Evolutionary conservation across 805 yeast species (phyloP), one percentile per base, ranked within the genome.

Genomic region (Priceomyces melissophilus): DNA sequence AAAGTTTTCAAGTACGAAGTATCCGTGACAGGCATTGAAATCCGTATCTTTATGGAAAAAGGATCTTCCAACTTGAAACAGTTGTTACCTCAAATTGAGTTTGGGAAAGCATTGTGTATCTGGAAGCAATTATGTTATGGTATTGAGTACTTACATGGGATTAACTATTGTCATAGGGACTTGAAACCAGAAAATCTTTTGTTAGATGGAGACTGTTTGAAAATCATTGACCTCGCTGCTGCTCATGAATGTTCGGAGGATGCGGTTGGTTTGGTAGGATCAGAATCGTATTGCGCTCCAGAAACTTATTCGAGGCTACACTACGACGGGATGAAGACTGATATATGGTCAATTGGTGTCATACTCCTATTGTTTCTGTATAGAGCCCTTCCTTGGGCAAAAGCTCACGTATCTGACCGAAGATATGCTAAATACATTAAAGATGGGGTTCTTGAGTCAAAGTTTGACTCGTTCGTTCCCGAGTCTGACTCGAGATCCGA

Each of bases 291-390:
- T 46, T 61, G 62, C 15, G 77, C 81, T 0, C 82, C 82, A 0
- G 82, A 77, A 53, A 63, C 69, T 12, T 60, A 61, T 27, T 40
- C 52, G 6, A 35, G 34, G 10, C 49, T 75, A 6, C 47, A 46
- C 8, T 77, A 77, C 47, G 62, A 69, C 39, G 74, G 78, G 0
- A 55, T 49, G 35, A 53, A 55, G 15, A 60, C 65, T 9, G 81
- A 77, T 46, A 50, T 74, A 9, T 77, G 82, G 82, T 67, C 79
- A 0, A 44, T 75, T 13, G 82, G 78, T 2, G 60, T 75, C 2
- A 54, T 76, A 1, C 48, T 72, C 12, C 61, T 58, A 39, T 67
- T 57, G 39, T 35, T 74, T 16, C 10, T 55, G 10, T 48, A 53
- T 16, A 40, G 49, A 10, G 47, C 45, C n/a, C 67, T 65, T 31